Evolutionary conservation across 2,329 filamentous ascomycete species (phyloP), one percentile per base, ranked within the genome.

Genomic region (Grosmannia clavigera): DNA sequence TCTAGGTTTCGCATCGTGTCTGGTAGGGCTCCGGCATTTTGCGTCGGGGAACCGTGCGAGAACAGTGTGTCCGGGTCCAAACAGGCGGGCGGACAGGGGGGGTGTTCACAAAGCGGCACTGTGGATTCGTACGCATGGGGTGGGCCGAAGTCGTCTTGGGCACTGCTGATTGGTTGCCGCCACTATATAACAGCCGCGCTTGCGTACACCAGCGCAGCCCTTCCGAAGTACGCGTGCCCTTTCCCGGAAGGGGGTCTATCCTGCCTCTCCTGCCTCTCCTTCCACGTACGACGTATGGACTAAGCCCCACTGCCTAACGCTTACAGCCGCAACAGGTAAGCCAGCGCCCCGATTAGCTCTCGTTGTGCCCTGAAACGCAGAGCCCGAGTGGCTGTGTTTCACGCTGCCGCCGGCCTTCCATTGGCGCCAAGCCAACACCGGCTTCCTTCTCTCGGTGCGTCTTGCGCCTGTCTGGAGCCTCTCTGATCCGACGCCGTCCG

Each of bases 71-170:
- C 3, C 7, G 19, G 12, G 27, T 25, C 7, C 4, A 11, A 31
- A 22, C 16, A 29, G 27, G 14, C 14, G 27, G n/a, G 16, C 16
- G 14, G 9, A 14, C 19, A 48, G 22, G 22, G 43, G 5, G 11
- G 7, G 1, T 16, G 4, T 5, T 38, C 19, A 27, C n/a, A 22
- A 3, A 33, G 3, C 10, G 19, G 31, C 52, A 59, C 58, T 55
- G 58, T 59, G 58, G 52, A 59, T 56, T 55, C 58, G 58, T 59
- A 59, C 51, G 53, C 56, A 12, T 57, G 40, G n/a, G 11, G 56
- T 58, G 56, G 43, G 56, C 14, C 56, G 19, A 25, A 4, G 16
- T 5, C 7, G 43, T 5, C n/a, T 6, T 22, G 33, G 7, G 5
- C n/a, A n/a, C n/a, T 5, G 3, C 9, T 16, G 10, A 56, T 56